These are phyloP conservation scores for Ceratobasidium sp. DNA, from an alignment of 1,284 basidiomycete species.

Conservation along the genomic window DNA sequence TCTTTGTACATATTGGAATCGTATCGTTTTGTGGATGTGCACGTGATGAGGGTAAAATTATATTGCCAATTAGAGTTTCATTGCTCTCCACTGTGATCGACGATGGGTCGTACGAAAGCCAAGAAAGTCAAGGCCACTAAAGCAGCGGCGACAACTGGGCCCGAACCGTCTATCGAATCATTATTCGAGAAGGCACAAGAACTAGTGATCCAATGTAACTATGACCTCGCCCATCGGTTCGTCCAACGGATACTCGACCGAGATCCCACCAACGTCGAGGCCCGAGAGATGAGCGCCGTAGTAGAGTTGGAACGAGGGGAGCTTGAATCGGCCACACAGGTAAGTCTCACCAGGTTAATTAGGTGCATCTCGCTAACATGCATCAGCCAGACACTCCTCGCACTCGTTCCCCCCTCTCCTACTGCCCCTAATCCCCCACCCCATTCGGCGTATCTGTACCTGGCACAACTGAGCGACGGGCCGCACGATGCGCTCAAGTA, in stretches of 20 bases:
- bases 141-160: background rate
- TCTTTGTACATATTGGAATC: background rate
- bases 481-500: conserved; percentile 79
- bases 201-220: conserved; percentile 82
- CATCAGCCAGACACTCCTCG: conserved; percentile 64
- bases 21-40: background rate
- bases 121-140: conserved; percentile 45
- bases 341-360: conserved; percentile 52
- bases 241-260: conserved; percentile 71
- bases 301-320: conserved; percentile 80
- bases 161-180: conserved; percentile 55
- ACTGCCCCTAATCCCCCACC: conserved; percentile 67
- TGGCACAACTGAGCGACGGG: conserved; percentile 84
- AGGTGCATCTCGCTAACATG: too few relatives aligned
- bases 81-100: background rate
- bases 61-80: conserved; percentile 16
- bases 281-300: conserved; percentile 80
- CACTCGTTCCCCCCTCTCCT: conserved; percentile 65
- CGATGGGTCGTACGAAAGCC: conserved; percentile 43
- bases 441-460: conserved; percentile 85
- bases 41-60: conserved; percentile 7
- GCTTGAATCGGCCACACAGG: conserved; percentile 73
- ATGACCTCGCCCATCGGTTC: conserved; percentile 79
- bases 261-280: conserved; percentile 70
- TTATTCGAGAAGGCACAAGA: conserved; percentile 77